These are phyloP conservation scores for Penicillium chermesinum DNA, from an alignment of 495 filamentous ascomycete species.

Conservation along the genomic window DNA sequence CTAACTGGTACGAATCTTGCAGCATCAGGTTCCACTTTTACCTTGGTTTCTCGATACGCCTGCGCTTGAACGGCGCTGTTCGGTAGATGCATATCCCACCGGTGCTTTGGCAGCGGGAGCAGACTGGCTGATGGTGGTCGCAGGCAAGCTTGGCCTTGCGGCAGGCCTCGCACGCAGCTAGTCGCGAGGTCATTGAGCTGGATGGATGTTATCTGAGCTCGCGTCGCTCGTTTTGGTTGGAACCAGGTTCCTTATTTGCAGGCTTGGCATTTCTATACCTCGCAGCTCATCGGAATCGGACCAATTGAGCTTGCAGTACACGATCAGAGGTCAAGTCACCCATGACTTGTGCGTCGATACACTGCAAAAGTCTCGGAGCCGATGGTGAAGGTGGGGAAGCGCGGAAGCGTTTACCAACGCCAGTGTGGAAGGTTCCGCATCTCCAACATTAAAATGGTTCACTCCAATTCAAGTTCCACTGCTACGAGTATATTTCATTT, in stretches of 20 bases:
- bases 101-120: conserved; percentile 30
- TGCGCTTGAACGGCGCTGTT: conserved; percentile 35
- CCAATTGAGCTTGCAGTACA: neutral
- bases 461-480: too few species aligned
- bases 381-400: neutral
- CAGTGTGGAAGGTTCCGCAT: neutral
- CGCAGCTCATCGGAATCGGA: neutral
- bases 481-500: too few species aligned
- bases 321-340: too few species aligned
- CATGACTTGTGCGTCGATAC: too few species aligned
- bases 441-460: too few species aligned
- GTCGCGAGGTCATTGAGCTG: conserved; percentile 19
- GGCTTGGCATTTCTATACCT: neutral
- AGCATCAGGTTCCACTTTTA: conserved; percentile 1
- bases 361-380: neutral
- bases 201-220: neutral
- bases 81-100: conserved; percentile 35
- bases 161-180: conserved; percentile 37
- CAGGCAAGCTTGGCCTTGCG: conserved; percentile 40
- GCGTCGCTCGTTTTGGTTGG: neutral
- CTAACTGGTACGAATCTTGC: neutral
- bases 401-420: neutral
- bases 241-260: neutral
- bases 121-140: conserved; percentile 36
- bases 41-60: conserved; percentile 20